Evolutionary conservation across 176 grass and related monocot species (phyloP), one percentile per base, ranked within the genome.

Genomic region (Aegilops longissima): DNA sequence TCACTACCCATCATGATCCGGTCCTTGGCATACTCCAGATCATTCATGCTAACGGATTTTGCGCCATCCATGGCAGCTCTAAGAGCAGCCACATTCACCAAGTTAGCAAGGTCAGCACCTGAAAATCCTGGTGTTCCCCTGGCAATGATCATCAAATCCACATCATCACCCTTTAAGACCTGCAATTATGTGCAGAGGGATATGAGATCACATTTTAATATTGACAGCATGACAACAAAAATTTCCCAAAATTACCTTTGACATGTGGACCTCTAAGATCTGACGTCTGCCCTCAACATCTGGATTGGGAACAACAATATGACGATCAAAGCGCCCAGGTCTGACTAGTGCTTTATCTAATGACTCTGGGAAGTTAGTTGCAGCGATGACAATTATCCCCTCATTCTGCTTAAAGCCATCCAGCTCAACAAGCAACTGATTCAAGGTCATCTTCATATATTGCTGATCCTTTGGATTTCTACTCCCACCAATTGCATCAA

Each of bases 401-500:
- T 99, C 97, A 39, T 99, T 97, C 87, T 99, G 97, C 91, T 99
- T 99, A 89, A 99, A 96, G 59, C 97, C 97, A 93, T 99, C 97
- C 62, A 99, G 85, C 79, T 99, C 97, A 10, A 99, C 97, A 54
- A 99, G 94, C 88, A 99, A 87, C 73, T 99, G 97, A 87, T 99
- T 99, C 71, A 99, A 87, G 0, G 97, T 99, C 97, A 96, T 99
- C 89, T 96, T 99, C 97, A 99, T 99, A 79, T 99, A 99, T 63
- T 94, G 97, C 76, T 99, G 97, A 84, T 99, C 97, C 82, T 99
- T 96, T 13, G 97, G 97, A 79, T 99, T 99, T 73, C 97, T 91
- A 79, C 94, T 99, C 67, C 97, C 97, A 88, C 97, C 97, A 63
- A 99, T 94, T 51, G 97, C 97, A 90, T 99, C 97, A 85, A 99